A percentile compares a stretch with the other conserved stretches of the same genome.
phyloP scores from a whole-genome alignment of 495 filamentous ascomycete species.

The Recurvomyces mirabilis region DNA sequence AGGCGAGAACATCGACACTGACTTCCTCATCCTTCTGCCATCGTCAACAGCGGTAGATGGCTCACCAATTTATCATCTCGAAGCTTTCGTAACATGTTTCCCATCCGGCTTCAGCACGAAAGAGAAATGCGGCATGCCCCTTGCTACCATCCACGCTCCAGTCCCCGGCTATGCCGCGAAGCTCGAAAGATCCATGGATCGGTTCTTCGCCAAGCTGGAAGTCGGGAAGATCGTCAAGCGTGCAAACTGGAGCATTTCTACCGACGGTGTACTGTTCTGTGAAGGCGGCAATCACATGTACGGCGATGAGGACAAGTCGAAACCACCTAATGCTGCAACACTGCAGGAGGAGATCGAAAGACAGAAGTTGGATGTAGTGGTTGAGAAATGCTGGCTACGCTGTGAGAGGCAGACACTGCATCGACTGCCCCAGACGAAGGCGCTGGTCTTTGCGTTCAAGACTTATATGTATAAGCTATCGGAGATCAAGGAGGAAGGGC shows the following conservation, averaged over 20 bases:
- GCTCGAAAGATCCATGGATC: conserved; percentile 65
- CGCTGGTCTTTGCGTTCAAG: conserved; percentile 67
- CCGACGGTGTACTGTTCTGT: conserved; percentile 43
- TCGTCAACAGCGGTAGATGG: conserved; percentile 31
- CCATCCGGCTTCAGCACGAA: conserved; percentile 60
- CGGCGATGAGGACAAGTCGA: conserved; percentile 29
- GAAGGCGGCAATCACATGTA: conserved; percentile 40
- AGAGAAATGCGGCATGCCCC: conserved; percentile 48
- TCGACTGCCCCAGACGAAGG: conserved; percentile 53
- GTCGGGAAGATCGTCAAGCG: conserved; percentile 45
- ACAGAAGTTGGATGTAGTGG: conserved; percentile 39
- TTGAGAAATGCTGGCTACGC: conserved; percentile 48
- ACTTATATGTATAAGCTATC: conserved; percentile 62
- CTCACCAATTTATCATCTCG: conserved; percentile 44
- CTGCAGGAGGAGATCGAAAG: conserved; percentile 7
- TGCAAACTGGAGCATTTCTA: conserved; percentile 57
- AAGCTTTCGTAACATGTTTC: conserved; percentile 60
- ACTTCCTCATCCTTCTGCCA: conserved; percentile 64
- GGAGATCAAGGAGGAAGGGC: conserved; percentile 61
- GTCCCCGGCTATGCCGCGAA: conserved; percentile 51
- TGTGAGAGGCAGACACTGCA: conserved; percentile 71
- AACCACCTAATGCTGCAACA: conserved; percentile 11
- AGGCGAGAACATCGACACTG: conserved; percentile 55
- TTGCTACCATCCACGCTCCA: conserved; percentile 54
- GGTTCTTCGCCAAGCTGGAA: conserved; percentile 52